These are phyloP conservation scores for Saccharomycopsis lassenensis DNA, from an alignment of 805 yeast genomes.

Conservation along the genomic window DNA sequence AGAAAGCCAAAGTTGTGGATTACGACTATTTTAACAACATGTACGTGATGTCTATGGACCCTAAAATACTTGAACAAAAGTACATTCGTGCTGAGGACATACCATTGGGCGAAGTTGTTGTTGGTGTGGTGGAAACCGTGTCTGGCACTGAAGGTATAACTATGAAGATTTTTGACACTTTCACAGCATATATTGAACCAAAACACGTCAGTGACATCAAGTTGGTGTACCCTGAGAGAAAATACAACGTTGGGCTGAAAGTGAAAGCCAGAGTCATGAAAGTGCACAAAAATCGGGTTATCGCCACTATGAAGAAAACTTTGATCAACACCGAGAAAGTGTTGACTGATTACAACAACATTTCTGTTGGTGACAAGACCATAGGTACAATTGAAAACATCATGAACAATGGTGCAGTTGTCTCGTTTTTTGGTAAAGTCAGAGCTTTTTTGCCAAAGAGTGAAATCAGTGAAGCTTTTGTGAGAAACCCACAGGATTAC, in stretches of 20 bases:
- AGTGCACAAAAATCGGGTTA: slow-evolving; percentile 34
- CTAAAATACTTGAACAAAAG: slow-evolving; percentile 48
- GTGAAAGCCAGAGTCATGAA: slow-evolving; percentile 65
- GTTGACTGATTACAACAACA: slow-evolving; percentile 37
- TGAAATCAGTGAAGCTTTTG: slow-evolving; percentile 86
- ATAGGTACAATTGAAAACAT: slow-evolving; percentile 67
- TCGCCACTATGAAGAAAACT: slow-evolving; percentile 73
- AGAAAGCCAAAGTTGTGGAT: slow-evolving; percentile 69
- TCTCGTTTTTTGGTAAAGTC: slow-evolving; percentile 70
- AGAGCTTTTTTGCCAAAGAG: slow-evolving; percentile 75
- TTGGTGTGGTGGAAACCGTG: slow-evolving; percentile 44
- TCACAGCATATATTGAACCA: slow-evolving; percentile 64
- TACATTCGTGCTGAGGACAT: slow-evolving; percentile 64
- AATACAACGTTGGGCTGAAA: slow-evolving; percentile 74
- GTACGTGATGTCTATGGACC: slow-evolving; percentile 59
- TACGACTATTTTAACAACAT: slow-evolving; percentile 56
- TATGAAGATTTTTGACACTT: slow-evolving; percentile 49
- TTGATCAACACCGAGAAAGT: slow-evolving; percentile 39
- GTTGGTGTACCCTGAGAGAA: slow-evolving; percentile 82
- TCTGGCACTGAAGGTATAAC: slow-evolving; percentile 54
- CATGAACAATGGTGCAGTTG: slow-evolving; percentile 67
- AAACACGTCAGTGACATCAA: slow-evolving; percentile 76
- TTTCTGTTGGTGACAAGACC: slow-evolving; percentile 43
- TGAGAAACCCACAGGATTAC: slow-evolving; percentile 65
- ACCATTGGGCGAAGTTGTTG: slow-evolving; percentile 58